phyloP scores from a whole-genome alignment of 2,329 filamentous ascomycete species.

The Bipolaris cookei region DNA sequence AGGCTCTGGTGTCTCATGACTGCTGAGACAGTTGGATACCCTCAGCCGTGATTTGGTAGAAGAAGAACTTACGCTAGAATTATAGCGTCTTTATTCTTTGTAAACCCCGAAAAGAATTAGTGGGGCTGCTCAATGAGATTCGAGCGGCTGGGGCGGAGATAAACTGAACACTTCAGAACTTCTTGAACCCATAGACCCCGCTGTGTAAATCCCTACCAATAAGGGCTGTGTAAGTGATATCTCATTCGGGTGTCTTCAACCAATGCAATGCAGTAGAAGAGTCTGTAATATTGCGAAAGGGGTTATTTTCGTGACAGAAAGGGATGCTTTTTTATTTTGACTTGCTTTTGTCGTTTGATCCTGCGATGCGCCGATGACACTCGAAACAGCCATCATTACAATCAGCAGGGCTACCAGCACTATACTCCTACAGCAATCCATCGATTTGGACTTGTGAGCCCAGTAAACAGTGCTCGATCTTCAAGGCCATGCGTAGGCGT shows the following conservation, averaged over 20 bases:
- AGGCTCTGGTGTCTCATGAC: background rate
- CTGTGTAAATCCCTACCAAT: background rate
- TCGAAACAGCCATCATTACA: background rate
- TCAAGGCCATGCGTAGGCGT: background rate
- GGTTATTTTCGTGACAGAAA: background rate
- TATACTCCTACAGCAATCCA: background rate
- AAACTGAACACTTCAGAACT: background rate
- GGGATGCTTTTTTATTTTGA: conserved; percentile 1
- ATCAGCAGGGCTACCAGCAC: background rate
- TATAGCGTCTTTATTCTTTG: background rate
- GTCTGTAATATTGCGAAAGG: background rate
- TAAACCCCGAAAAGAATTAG: background rate
- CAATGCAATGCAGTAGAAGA: background rate
- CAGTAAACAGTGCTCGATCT: background rate
- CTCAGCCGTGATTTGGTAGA: background rate
- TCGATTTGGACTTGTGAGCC: background rate
- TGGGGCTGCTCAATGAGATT: background rate
- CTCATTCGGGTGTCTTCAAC: background rate
- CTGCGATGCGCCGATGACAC: background rate
- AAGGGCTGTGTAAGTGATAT: background rate
- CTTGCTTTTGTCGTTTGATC: conserved; percentile 1
- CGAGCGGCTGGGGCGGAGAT: background rate
- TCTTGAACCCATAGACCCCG: background rate
- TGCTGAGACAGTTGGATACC: background rate
- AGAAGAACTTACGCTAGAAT: background rate